Percentiles rank a stretch among this genome's conserved stretches.
Evolutionary conservation across 1,284 basidiomycete species (phyloP).

Genomic region (Apiotrichum domesticum): DNA sequence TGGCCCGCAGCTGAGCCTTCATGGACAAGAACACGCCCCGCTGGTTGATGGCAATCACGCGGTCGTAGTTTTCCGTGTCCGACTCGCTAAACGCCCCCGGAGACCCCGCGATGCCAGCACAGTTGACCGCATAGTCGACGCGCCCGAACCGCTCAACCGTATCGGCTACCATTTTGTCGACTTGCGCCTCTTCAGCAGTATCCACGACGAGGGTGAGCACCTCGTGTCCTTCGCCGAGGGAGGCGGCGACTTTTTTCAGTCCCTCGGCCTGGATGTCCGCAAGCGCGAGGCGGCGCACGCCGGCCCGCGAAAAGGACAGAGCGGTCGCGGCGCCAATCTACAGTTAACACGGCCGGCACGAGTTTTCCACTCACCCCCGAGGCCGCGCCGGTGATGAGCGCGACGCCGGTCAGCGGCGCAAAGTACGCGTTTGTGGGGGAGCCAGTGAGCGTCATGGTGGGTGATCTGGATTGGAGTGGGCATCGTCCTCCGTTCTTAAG

Average conservation of each 20-base stretch:
- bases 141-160: slow-evolving; percentile 20
- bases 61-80: slow-evolving; percentile 17
- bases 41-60: slow-evolving; percentile 24
- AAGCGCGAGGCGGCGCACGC: background rate
- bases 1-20: slow-evolving; percentile 13
- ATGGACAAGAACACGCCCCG: slow-evolving; percentile 17
- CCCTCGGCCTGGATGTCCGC: background rate
- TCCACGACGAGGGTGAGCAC: background rate
- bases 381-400: slow-evolving; percentile 19
- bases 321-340: slow-evolving; percentile 13
- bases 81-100: slow-evolving; percentile 9
- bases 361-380: slow-evolving; percentile 22
- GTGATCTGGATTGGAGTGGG: no score
- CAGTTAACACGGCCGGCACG: background rate
- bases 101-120: slow-evolving; percentile 23
- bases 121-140: slow-evolving; percentile 35
- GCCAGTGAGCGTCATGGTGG: no score
- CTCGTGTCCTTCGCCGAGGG: no score
- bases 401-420: slow-evolving; percentile 10
- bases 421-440: no score
- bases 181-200: no score
- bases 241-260: no score
- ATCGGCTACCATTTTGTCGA: no score
- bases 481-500: no score
- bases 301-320: slow-evolving; percentile 3